Evolutionary conservation across 1,284 basidiomycete species (phyloP), one percentile per base, ranked within the genome.

Genomic region (Lentinus polychrous): DNA sequence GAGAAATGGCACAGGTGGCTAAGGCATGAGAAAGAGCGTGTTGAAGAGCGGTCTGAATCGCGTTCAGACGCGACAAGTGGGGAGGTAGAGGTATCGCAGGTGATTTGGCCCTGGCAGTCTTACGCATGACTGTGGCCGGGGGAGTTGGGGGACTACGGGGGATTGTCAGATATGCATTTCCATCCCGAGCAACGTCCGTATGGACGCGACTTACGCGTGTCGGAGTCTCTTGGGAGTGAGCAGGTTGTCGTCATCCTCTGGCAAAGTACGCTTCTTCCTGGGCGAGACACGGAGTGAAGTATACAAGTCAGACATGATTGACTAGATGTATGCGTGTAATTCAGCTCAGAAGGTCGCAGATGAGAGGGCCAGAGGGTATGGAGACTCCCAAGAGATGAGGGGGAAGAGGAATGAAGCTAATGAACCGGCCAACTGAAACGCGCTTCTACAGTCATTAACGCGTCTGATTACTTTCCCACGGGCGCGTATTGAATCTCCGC

Each of bases 11-110:
- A 53, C 78, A 85, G 7, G 87, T 86, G 3, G 88, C 88, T 33
- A 91, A 75, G 5, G 86, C 85, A 66, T 89, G 86, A 1, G 88
- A 87, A 49, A 91, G 72, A 42, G 87, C 86, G 59, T 84, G 83
- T 57, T 88, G 84, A 32, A 91, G 68, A 12, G 80, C 77, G 23
- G 75, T 80, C 56, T 89, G 81, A 46, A 83, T 72, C 49, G 65
- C 71, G 55, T 72, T 69, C 42, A 89, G 73, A 42, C 83, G 81
- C 34, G 74, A 62, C 33, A 91, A 69, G 55, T 81, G 75, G 7
- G 68, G 38, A 14, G 87, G 82, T 33, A 91, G 66, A 22, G 72
- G 58, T 38, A 55, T 53, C 33, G 66, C 58, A 22, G 60, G 39
- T 49, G 49, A 36, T 42, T 60, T 56, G 42, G 53, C 37, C 52